Evolutionary conservation across 2,329 filamentous ascomycete genomes (phyloP), one percentile per base, ranked within the genome.

Genomic region (Pseudogymnoascus sp.): DNA sequence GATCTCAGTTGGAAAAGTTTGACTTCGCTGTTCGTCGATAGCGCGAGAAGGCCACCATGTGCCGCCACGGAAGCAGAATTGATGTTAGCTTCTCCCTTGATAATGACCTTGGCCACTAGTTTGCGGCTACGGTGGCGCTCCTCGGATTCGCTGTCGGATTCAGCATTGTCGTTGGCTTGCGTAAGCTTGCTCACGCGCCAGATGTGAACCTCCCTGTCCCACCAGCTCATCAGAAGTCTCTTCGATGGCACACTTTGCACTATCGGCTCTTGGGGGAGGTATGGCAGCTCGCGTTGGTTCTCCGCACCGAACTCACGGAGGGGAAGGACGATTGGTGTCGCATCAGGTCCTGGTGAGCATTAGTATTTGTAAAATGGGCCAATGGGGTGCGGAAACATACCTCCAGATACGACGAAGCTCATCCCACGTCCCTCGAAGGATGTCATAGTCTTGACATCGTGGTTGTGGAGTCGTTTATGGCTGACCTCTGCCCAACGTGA

Each of bases 391-490:
- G 2, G 11, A 24, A 63, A 72, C 80, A 74, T 78, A 90, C 92
- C 94, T 83, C 94, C 94, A 65, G 93, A 95, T 13, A 96, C 89
- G 9, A 96, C 80, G 61, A 97, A 85, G 70, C 91, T 97, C 70
- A 96, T 84, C 58, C 85, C 85, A 59, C 83, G 86, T 60, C 87
- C 87, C 74, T 99, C 94, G 66, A 93, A 97, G 0, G 90, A 86
- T 35, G 92, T 89, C 84, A 97, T 90, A 1, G 91, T 84, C 77
- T 97, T 97, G 69, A 97, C 92, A 76, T 99, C 94, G 73, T 97
- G 92, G 50, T 88, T 85, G 71, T 99, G 94, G 71, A 93, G 92
- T 70, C 91, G 83, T 66, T 90, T 83, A 71, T 96, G 91, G 74
- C 85, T 89, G n/a, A 90, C 81, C 73, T 94, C 93, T 63, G 84